A percentile compares a stretch with the other conserved stretches of the same genome.
Conservation (phyloP, 2,329 filamentous ascomycete species). For the Calonectria pauciramosa region DNA sequence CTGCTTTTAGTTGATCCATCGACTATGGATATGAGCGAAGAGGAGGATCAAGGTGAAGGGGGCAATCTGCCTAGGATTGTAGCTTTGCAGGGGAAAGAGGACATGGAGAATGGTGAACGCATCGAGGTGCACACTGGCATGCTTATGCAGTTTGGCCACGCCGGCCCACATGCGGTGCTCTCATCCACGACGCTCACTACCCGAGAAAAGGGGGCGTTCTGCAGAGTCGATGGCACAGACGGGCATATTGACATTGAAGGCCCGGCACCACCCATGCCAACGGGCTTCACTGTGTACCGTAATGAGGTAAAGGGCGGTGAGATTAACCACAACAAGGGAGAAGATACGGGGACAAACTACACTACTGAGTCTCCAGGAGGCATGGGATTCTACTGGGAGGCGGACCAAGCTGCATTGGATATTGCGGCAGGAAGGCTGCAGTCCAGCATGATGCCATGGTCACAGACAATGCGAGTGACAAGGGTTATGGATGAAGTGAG, state of each 20-base stretch:
- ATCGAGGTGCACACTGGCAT: conserved; percentile 5
- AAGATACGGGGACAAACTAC: background rate
- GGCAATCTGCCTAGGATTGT: background rate
- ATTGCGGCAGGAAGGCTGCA: conserved; percentile 52
- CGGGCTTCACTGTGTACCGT: background rate
- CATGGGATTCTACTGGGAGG: conserved; percentile 58
- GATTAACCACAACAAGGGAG: background rate
- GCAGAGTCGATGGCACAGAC: background rate
- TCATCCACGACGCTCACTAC: conserved; percentile 1
- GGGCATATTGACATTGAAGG: background rate
- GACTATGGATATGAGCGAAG: background rate
- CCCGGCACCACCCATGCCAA: background rate
- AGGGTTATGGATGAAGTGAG: conserved; percentile 61
- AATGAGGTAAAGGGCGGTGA: background rate
- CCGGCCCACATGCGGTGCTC: background rate
- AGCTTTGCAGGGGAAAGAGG: background rate
- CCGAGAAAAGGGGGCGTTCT: background rate
- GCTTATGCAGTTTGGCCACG: background rate
- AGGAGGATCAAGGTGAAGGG: background rate
- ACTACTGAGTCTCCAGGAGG: conserved; percentile 27
- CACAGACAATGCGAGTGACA: conserved; percentile 59
- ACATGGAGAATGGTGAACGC: background rate
- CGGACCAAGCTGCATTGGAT: conserved; percentile 56
- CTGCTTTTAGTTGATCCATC: background rate
- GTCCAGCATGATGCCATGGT: conserved; percentile 58